These are phyloP conservation scores for Abrus pulchellus DNA, from an alignment of 306 rosid species.

Conservation along the genomic window DNA sequence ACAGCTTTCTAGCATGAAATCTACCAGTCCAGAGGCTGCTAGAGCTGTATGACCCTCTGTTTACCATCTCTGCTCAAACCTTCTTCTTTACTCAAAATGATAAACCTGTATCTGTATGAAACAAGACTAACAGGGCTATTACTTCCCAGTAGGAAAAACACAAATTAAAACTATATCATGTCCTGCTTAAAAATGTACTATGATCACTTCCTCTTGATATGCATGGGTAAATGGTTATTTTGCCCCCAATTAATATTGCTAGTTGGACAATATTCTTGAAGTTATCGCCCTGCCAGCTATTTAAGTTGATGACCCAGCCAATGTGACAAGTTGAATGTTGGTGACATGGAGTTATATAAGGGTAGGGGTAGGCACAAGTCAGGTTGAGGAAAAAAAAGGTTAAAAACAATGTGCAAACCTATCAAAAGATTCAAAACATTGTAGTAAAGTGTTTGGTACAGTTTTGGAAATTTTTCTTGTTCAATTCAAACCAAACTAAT, in stretches of 20 bases:
- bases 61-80: slow-evolving; percentile 59
- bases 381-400: background rate
- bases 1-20: slow-evolving; percentile 56
- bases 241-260: background rate
- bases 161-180: background rate
- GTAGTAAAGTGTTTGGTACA: background rate
- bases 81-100: slow-evolving; percentile 8
- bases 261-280: background rate
- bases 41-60: slow-evolving; percentile 51
- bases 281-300: background rate
- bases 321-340: background rate
- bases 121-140: background rate
- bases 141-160: background rate
- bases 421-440: background rate
- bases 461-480: background rate
- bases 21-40: slow-evolving; percentile 46
- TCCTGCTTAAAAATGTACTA: background rate
- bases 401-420: background rate
- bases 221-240: background rate
- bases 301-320: background rate
- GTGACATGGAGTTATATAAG: background rate
- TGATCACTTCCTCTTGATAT: background rate
- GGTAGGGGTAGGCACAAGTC: no score
- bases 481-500: background rate
- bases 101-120: slow-evolving; percentile 20